These are phyloP conservation scores for Wickerhamomyces sp. DNA, from an alignment of 1,139 yeast species.

Conservation along the genomic window DNA sequence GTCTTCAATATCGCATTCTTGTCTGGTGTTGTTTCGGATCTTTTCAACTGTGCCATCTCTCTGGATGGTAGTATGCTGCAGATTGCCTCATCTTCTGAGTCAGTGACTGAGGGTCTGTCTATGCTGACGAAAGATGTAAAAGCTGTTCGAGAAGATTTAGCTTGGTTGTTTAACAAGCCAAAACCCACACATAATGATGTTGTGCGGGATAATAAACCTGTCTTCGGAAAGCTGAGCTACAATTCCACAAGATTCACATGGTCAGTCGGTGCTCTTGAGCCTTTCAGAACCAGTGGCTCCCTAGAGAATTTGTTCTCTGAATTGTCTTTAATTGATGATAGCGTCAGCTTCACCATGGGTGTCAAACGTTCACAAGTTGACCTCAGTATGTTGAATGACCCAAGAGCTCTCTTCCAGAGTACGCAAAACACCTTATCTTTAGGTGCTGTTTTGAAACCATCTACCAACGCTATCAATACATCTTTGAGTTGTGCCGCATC, in stretches of 20 bases:
- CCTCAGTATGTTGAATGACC: background rate
- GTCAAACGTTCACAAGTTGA: background rate
- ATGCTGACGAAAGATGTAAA: too few relatives aligned
- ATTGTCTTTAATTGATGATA: too few relatives aligned
- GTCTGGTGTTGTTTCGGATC: background rate
- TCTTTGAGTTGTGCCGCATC: background rate
- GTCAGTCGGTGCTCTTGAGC: background rate
- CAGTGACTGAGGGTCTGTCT: too few relatives aligned
- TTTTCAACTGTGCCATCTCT: background rate
- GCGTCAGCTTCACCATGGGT: background rate
- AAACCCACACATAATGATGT: too few relatives aligned
- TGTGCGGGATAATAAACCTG: too few relatives aligned
- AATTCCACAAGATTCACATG: too few relatives aligned
- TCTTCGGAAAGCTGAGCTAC: too few relatives aligned
- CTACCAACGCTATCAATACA: background rate
- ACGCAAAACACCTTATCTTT: background rate
- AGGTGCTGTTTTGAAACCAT: background rate
- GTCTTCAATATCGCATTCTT: background rate
- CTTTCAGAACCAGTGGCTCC: background rate
- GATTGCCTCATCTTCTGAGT: background rate
- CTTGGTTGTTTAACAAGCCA: too few relatives aligned
- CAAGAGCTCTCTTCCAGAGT: background rate
- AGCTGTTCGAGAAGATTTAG: too few relatives aligned
- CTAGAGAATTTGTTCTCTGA: background rate
- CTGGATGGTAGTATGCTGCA: background rate